phyloP scores from a whole-genome alignment of 179 eudicot species.

The Amaranthus tricolor region DNA sequence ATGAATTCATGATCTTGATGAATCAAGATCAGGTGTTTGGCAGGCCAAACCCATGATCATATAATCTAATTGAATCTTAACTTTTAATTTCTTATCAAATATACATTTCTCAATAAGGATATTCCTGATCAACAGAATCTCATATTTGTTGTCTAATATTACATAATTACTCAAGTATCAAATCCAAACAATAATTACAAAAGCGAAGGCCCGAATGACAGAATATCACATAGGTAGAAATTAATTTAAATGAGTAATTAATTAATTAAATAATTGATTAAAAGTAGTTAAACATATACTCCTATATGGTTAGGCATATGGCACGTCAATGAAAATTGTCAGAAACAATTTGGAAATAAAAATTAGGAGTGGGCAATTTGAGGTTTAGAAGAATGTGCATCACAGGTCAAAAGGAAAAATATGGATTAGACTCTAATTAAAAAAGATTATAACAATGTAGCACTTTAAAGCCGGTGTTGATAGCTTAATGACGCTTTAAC shows the following conservation, averaged over 20 bases:
- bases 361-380: slow-evolving; percentile 4
- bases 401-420: slow-evolving; percentile 15
- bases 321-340: slow-evolving; percentile 23
- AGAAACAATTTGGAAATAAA: slow-evolving; percentile 1
- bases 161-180: slow-evolving; percentile 12
- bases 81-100: slow-evolving; percentile 17
- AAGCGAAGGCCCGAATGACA: not conserved
- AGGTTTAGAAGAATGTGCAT: slow-evolving; percentile 4
- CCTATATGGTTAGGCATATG: slow-evolving; percentile 2
- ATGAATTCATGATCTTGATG: slow-evolving; percentile 8
- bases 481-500: too few relatives aligned
- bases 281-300: not conserved
- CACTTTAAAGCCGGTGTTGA: too few relatives aligned
- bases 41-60: slow-evolving; percentile 3
- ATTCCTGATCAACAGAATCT: slow-evolving; percentile 21
- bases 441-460: not conserved
- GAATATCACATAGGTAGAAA: not conserved
- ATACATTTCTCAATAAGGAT: slow-evolving; percentile 19
- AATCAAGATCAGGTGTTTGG: slow-evolving; percentile 9
- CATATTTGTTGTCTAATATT: slow-evolving; percentile 5
- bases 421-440: not conserved
- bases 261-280: too few relatives aligned
- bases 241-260: not conserved
- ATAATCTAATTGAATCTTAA: slow-evolving; percentile 18
- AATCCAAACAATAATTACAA: not conserved